Base-by-base conservation (phyloP, 2,329 filamentous ascomycete genomes). In the Beauveria brongniartii region DNA sequence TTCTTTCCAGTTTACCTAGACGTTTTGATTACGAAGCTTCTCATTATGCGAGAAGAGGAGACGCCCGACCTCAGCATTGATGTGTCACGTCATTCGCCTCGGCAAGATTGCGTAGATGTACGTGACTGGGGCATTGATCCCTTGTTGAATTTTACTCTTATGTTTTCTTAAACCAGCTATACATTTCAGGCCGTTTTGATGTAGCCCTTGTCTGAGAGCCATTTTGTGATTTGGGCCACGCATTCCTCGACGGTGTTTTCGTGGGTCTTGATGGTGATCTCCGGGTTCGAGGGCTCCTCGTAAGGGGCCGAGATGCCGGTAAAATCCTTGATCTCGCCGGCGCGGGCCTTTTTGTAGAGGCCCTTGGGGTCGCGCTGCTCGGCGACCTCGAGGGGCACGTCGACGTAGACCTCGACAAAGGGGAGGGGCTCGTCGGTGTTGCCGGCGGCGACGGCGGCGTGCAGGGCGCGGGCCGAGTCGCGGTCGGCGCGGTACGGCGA, bases 301-400 rank as follows among this genome's bases (percentile, higher is more conserved):
- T 99, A 99, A 1, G 94, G 94, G 34, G 93, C 92, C 66, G 88
- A 92, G 70, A 97, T 91, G 61, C 94, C 94, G 1, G 94, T 99
- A 73, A 99, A 99, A 68, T 97, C 91, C 77, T 95, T 94, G 76
- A 97, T 97, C 74, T 95, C 86, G 50, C 94, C 94, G 56, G 90
- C 88, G 50, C 93, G 82, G 14, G 94, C 94, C 84, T 96, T 96
- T 83, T 96, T 96, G 79, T 99, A 99, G 63, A 97, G 78, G 5
- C 93, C 94, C 85, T 99, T 99, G 54, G 94, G 94, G 72, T 99
- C 94, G 65, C 94, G 86, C 83, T 93, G 82, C 84, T 97, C 93
- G 43, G 94, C 93, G 50, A 94, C 91, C 75, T 91, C 90, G 67
- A 97, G 82, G 16, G 92, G 90, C 14, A 97, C 86, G 75, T 99